Evolutionary conservation across 768 basidiomycete genomes (phyloP).

Genomic region (Suillus weaverae): DNA sequence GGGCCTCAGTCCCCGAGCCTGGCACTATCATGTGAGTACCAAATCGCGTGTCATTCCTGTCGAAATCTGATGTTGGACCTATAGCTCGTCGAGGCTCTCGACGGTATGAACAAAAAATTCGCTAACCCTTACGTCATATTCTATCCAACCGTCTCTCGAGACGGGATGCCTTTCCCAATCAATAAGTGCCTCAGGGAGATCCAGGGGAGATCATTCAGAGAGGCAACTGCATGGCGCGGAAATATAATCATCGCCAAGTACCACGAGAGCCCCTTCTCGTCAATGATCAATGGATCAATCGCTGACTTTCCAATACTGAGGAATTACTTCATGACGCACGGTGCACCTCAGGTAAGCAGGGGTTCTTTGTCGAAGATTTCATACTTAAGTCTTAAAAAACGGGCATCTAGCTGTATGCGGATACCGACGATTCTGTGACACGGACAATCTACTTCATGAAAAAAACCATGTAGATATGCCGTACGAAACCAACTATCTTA

Average conservation of each 20-base stretch:
- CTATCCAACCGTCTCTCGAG: constrained; percentile 73
- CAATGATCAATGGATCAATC: constrained; percentile 74
- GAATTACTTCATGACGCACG: constrained; percentile 74
- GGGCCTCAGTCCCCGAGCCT: constrained; percentile 62
- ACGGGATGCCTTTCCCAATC: constrained; percentile 79
- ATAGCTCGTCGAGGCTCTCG: constrained; percentile 72
- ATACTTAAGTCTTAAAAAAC: constrained; percentile 5
- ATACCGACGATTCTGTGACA: neutral
- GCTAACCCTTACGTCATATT: constrained; percentile 79
- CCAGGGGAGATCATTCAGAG: constrained; percentile 60
- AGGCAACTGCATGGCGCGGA: constrained; percentile 73
- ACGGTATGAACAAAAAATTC: constrained; percentile 80
- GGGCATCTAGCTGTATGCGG: neutral
- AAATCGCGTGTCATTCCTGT: constrained; percentile 17
- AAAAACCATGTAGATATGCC: neutral
- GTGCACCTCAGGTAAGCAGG: constrained; percentile 45
- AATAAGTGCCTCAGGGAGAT: constrained; percentile 78
- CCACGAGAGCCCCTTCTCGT: constrained; percentile 42
- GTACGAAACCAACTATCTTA: neutral
- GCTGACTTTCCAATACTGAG: constrained; percentile 81
- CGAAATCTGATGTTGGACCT: constrained; percentile 12
- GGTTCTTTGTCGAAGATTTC: constrained; percentile 15
- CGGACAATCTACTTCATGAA: neutral
- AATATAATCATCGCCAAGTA: constrained; percentile 80
- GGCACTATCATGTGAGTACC: constrained; percentile 72